phyloP scores from a whole-genome alignment of 108 stramenopile species.

The Cyclotella cryptica region DNA sequence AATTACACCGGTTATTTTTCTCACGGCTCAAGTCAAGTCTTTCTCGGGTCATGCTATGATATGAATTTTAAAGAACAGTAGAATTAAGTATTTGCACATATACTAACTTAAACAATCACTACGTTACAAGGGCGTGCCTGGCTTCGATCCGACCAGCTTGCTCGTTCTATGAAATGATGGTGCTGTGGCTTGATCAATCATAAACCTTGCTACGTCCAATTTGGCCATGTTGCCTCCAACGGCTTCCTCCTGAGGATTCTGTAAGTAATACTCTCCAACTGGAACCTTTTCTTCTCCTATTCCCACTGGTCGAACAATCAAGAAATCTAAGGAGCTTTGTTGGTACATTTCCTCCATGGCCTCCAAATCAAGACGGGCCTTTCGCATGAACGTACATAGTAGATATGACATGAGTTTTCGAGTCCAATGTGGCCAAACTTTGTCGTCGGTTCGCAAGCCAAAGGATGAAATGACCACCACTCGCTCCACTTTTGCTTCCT shows the following conservation, averaged over 20 bases:
- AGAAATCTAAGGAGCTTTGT: constrained; percentile 53
- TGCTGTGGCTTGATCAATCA: constrained; percentile 70
- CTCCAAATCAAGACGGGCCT: constrained; percentile 60
- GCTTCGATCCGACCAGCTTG: constrained; percentile 60
- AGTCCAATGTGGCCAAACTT: constrained; percentile 62
- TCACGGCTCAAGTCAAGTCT: constrained; percentile 16
- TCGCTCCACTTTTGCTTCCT: constrained; percentile 48
- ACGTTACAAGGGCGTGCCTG: constrained; percentile 36
- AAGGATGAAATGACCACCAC: constrained; percentile 63
- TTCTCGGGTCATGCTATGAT: constrained; percentile 43
- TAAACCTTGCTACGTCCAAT: constrained; percentile 71
- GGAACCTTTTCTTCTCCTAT: constrained; percentile 64
- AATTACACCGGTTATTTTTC: constrained; percentile 31
- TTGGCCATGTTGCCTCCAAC: constrained; percentile 70
- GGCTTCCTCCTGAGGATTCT: constrained; percentile 55
- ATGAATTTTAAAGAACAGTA: constrained; percentile 11
- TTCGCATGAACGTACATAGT: constrained; percentile 54
- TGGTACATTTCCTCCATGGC: constrained; percentile 51
- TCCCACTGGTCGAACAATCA: constrained; percentile 78
- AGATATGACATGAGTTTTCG: constrained; percentile 53
- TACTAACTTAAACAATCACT: not conserved
- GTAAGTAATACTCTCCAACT: constrained; percentile 53
- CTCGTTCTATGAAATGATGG: constrained; percentile 58
- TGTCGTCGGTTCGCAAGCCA: constrained; percentile 64
- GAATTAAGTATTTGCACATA: not conserved